Evolutionary conservation across 306 rosid genomes (phyloP), one percentile per base, ranked within the genome.

Genomic region (Canavalia ensiformis): DNA sequence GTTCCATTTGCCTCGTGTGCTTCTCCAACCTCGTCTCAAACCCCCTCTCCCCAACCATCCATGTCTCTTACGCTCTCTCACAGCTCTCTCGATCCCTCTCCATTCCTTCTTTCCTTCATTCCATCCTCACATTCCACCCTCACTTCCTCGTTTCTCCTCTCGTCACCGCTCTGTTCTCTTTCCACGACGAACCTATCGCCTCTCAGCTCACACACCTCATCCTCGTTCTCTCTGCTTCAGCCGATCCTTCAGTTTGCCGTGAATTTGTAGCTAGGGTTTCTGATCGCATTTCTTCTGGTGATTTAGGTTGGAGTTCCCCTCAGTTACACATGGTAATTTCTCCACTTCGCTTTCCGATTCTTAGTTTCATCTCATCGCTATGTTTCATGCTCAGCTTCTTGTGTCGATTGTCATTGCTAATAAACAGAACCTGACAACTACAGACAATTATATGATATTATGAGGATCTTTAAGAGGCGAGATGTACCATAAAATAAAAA

Each of bases 1-100:
- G 96, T 66, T 83, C 94, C 2, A 86, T 95, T 64, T 93, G 98
- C 79, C 91, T 95, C 65, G 89, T 90, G 72, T 93, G 99, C 84
- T 88, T 95, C 89, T 89, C 98, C 42, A 94, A 92, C 68, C 97
- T 95, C 81, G 3, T 91, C 83, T 90, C 94, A 10, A 86, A 90
- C 39, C 91, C 93, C 62, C 89, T 69, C 83, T 94, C 98, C 30
- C 97, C 97, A 9, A 94, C 97, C 50, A 65, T 90, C 78, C 97
- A 94, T 70, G 97, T 92, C 81, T 92, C 97, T 83, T 92, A 91
- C 69, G 97, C 97, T 5, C 94, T 94, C 81, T 94, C 97, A 2
- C 97, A 92, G 84, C 88, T 92, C 89, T 90, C 92, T 28, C 88
- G 85, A 1, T 94, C 98, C 25, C 83, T 94, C 84, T 85, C 97